Evolutionary conservation across 108 stramenopile genomes (phyloP).

Genomic region (Cyclotella sp.): DNA sequence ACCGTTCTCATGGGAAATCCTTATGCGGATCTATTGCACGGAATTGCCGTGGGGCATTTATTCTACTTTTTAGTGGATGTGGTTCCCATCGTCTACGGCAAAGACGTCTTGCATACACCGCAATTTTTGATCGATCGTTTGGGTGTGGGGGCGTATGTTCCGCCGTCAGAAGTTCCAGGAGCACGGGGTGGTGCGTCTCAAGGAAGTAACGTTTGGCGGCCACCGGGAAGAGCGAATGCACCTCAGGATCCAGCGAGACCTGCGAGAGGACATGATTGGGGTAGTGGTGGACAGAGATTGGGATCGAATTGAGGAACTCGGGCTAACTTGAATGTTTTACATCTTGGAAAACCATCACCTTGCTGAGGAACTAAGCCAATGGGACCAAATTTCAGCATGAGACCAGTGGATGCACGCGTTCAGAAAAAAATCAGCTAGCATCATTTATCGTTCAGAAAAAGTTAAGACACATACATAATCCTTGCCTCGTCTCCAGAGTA

Average conservation of each 20-base stretch:
- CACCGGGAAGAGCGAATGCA: constrained; percentile 49
- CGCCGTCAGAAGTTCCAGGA: constrained; percentile 45
- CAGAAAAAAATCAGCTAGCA: too few relatives aligned
- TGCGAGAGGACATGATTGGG: constrained; percentile 52
- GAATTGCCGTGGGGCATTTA: constrained; percentile 81
- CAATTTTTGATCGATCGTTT: constrained; percentile 83
- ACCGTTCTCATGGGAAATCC: constrained; percentile 77
- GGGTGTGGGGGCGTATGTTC: constrained; percentile 82
- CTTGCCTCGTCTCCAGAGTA: too few relatives aligned
- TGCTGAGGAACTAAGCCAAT: too few relatives aligned
- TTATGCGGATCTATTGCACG: constrained; percentile 71
- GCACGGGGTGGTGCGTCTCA: constrained; percentile 30
- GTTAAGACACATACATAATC: too few relatives aligned
- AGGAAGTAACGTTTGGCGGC: constrained; percentile 47
- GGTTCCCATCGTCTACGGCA: constrained; percentile 82
- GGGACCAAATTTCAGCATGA: too few relatives aligned
- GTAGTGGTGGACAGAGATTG: constrained; percentile 44
- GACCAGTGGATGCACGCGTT: too few relatives aligned
- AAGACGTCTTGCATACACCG: constrained; percentile 83
- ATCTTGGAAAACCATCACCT: background rate
- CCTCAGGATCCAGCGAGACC: constrained; percentile 46
- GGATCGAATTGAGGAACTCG: constrained; percentile 19
- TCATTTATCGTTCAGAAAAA: too few relatives aligned
- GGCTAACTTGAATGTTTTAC: background rate
- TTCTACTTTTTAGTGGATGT: constrained; percentile 93